Evolutionary conservation across 1,284 basidiomycete species (phyloP), one percentile per base, ranked within the genome.

Genomic region (Ustilago bromivora): DNA sequence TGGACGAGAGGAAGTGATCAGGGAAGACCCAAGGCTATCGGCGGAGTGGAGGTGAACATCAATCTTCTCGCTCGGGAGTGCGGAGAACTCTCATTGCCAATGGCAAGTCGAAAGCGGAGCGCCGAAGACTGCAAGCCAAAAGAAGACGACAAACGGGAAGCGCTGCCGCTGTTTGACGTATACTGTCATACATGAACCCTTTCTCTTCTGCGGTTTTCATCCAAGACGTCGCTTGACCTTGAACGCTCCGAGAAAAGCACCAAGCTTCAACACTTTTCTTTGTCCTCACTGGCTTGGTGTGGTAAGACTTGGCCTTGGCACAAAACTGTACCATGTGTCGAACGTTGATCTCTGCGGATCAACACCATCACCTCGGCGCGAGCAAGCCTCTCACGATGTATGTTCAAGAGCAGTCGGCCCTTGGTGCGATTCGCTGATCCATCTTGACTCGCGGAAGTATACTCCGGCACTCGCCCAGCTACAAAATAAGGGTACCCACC

Each of bases 171-270:
- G 15, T 11, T 52, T 54, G 32, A 35, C 34, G 32, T n/a, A 47
- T 11, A 34, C 32, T 17, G 7, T 36, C 35, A 36, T 54, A 34
- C 52, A 54, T 54, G 52, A 54, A 54, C 52, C 52, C 52, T 54
- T 38, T 36, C 8, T 51, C 5, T 17, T 28, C 23, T 28, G 23
- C 31, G 49, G 13, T 35, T 35, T 32, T 34, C 35, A 19, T 34
- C 49, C 32, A 17, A 19, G 43, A 7, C 17, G 11, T 46, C 43
- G 43, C 43, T 19, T 15, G 19, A 19, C 17, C 5, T 11, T 19
- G n/a, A 7, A 46, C 43, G 32, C 23, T 32, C n/a, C n/a, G 43
- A 46, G 7, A 46, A 4, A 15, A 5, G 10, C 13, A 23, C 4
- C 43, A 11, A 23, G n/a, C 11, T 19, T n/a, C 11, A 46, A 46